phyloP scores from a whole-genome alignment of 2,329 filamentous ascomycete species.

The Calonectria multiphialidica region DNA sequence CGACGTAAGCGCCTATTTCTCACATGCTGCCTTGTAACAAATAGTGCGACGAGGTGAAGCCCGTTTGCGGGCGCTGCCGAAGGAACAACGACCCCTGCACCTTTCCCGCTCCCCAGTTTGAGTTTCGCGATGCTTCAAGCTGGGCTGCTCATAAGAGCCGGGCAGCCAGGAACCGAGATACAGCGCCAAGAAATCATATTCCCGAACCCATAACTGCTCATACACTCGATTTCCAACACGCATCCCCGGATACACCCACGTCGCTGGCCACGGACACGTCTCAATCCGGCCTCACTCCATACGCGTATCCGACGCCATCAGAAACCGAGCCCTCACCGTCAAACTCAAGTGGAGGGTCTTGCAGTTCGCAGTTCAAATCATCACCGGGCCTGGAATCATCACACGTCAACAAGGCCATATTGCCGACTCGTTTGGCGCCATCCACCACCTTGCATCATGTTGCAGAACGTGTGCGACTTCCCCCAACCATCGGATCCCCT shows the following conservation, averaged over 20 bases:
- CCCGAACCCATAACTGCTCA: not conserved
- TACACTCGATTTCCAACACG: no score
- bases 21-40: not conserved
- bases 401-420: not conserved
- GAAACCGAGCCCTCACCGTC: not conserved
- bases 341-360: no score
- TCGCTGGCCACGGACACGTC: not conserved
- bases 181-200: no score
- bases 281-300: no score
- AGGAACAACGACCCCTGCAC: not conserved
- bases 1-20: not conserved
- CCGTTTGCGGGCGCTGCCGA: not conserved
- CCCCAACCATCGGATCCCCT: not conserved
- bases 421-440: no score
- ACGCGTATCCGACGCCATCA: not conserved
- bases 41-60: not conserved
- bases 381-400: no score
- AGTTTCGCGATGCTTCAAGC: not conserved
- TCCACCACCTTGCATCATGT: not conserved
- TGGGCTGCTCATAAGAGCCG: conserved; percentile 1
- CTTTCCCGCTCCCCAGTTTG: not conserved
- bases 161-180: not conserved
- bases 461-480: not conserved
- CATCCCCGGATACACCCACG: not conserved
- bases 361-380: not conserved